These are phyloP conservation scores for Coffea eugenioides DNA, from an alignment of 257 asterid species.

Conservation along the genomic window DNA sequence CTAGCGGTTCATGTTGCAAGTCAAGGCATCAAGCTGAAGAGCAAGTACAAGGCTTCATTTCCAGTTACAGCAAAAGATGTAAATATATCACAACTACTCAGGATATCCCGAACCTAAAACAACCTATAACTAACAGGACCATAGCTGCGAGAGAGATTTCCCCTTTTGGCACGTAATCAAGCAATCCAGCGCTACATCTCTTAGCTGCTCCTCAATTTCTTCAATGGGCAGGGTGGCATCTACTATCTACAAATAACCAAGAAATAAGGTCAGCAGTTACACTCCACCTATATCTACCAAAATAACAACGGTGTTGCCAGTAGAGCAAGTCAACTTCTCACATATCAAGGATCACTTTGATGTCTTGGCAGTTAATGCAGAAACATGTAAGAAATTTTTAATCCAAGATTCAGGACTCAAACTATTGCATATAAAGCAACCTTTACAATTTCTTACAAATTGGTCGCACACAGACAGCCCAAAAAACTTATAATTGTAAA, in stretches of 20 bases:
- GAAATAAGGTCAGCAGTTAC: not conserved
- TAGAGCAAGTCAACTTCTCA: not conserved
- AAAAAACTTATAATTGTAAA: too few relatives aligned
- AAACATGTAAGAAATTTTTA: too few relatives aligned
- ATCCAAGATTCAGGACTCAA: too few relatives aligned
- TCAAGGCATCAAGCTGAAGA: not conserved
- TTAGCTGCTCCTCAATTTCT: conserved; percentile 64
- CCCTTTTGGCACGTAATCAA: conserved; percentile 52
- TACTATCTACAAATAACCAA: conserved; percentile 44
- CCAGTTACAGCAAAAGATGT: not conserved
- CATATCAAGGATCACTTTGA: too few relatives aligned
- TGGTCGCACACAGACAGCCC: too few relatives aligned
- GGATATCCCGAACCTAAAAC: not conserved
- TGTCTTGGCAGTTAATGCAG: too few relatives aligned
- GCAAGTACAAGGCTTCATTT: not conserved
- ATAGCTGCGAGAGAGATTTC: conserved; percentile 60
- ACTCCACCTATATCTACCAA: not conserved
- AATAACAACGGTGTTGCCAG: not conserved
- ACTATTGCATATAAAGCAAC: too few relatives aligned
- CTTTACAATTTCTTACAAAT: too few relatives aligned
- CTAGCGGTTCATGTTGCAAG: not conserved
- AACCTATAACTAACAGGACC: conserved; percentile 29
- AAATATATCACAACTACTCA: too few relatives aligned
- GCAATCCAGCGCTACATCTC: conserved; percentile 47
- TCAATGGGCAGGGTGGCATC: conserved; percentile 75